phyloP scores from a whole-genome alignment of 2,329 filamentous ascomycete genomes.

The Nemania serpens region DNA sequence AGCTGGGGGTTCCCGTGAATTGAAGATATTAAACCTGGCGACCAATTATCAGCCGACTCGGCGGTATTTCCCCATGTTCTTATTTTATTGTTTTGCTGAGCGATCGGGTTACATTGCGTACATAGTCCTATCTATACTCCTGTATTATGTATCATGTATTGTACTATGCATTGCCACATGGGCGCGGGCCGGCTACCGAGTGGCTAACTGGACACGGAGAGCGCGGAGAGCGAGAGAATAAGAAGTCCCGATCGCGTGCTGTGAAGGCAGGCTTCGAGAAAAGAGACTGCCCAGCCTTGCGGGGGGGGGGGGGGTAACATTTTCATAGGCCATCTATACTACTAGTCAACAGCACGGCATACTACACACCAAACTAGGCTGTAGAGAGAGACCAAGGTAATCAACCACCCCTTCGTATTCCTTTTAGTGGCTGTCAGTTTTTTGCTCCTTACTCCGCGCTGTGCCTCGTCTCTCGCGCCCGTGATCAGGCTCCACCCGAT shows the following conservation, averaged over 20 bases:
- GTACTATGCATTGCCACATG: conserved; percentile 3
- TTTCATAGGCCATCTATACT: conserved; percentile 1
- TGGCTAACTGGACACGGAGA: conserved; percentile 11
- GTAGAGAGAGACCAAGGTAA: too few relatives aligned
- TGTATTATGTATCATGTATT: background rate
- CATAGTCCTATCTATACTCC: background rate
- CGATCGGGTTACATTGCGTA: conserved; percentile 1
- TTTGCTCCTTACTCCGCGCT: background rate
- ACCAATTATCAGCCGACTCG: background rate
- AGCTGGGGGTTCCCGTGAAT: background rate
- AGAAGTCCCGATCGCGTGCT: conserved; percentile 6
- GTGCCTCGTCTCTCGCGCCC: conserved; percentile 5
- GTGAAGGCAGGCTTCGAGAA: conserved; percentile 8
- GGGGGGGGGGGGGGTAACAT: background rate
- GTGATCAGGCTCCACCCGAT: conserved; percentile 12
- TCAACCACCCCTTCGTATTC: background rate
- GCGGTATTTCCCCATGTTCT: background rate
- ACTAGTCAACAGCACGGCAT: background rate
- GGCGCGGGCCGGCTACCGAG: conserved; percentile 19
- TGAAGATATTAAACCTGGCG: background rate
- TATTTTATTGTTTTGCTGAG: background rate
- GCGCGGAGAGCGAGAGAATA: conserved; percentile 24
- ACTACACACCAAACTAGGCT: too few relatives aligned
- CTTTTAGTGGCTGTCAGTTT: background rate
- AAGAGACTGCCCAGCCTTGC: background rate